phyloP scores from a whole-genome alignment of 179 eudicot species.

The Carnegiea gigantea region DNA sequence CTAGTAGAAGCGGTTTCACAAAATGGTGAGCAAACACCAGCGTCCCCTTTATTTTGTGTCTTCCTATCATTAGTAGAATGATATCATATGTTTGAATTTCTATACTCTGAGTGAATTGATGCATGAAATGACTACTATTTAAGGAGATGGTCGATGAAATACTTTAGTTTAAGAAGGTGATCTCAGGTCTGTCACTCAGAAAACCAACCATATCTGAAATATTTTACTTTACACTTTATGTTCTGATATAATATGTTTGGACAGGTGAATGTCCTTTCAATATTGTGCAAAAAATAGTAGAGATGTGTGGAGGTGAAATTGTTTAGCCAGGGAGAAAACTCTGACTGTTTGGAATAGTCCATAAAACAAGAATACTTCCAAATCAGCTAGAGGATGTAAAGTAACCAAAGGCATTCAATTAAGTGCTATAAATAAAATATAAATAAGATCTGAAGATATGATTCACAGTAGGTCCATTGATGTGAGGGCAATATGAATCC shows the following conservation, averaged over 20 bases:
- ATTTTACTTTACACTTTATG: too few species aligned
- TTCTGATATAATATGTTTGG: neutral
- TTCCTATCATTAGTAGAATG: neutral
- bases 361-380: conserved; percentile 4
- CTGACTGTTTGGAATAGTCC: neutral
- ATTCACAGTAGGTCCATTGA: neutral
- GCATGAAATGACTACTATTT: neutral
- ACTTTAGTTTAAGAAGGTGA: neutral
- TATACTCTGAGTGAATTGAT: neutral
- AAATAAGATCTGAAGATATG: neutral
- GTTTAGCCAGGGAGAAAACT: neutral
- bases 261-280: neutral
- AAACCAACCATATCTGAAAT: neutral
- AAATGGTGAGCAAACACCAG: conserved; percentile 60
- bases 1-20: conserved; percentile 86
- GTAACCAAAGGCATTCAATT: neutral
- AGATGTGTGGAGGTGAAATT: conserved; percentile 1
- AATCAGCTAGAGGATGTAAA: neutral
- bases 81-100: neutral
- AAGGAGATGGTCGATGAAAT: neutral
- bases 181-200: neutral
- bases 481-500: neutral
- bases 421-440: neutral
- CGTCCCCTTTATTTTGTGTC: neutral
- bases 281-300: neutral